Evolutionary conservation across 345 rosid species (phyloP).

Genomic region (Linum lewisii): DNA sequence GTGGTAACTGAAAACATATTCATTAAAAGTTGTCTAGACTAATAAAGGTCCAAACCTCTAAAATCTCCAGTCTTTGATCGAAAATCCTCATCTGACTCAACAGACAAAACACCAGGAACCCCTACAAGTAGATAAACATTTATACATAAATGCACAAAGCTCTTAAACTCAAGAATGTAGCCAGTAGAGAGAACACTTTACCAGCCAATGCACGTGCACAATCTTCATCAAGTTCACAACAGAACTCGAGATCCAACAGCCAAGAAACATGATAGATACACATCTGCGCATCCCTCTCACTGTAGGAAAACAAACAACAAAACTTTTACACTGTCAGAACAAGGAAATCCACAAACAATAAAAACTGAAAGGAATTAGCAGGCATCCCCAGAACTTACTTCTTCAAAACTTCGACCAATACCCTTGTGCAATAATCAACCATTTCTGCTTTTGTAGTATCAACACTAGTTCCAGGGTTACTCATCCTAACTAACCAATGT

Average conservation of each 20-base stretch:
- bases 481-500: constrained; percentile 65
- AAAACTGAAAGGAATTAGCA: neutral
- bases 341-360: neutral
- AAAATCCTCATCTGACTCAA: constrained; percentile 56
- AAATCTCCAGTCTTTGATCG: constrained; percentile 61
- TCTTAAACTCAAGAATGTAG: constrained; percentile 10
- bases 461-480: constrained; percentile 63
- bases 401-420: constrained; percentile 65
- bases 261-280: constrained; percentile 85
- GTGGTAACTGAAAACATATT: too few species aligned
- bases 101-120: constrained; percentile 80
- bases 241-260: constrained; percentile 65
- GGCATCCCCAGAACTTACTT: constrained; percentile 38
- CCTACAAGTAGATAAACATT: constrained; percentile 32
- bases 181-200: constrained; percentile 17
- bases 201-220: constrained; percentile 67
- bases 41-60: constrained; percentile 34
- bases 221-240: constrained; percentile 75
- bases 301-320: constrained; percentile 20
- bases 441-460: constrained; percentile 91
- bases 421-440: constrained; percentile 70
- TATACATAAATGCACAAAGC: constrained; percentile 6
- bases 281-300: constrained; percentile 88
- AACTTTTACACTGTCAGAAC: neutral
- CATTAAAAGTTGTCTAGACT: neutral